A percentile compares a stretch with the other conserved stretches of the same genome.
phyloP scores from a whole-genome alignment of 352 stramenopile species.

The Globisporangium emineosum region DNA sequence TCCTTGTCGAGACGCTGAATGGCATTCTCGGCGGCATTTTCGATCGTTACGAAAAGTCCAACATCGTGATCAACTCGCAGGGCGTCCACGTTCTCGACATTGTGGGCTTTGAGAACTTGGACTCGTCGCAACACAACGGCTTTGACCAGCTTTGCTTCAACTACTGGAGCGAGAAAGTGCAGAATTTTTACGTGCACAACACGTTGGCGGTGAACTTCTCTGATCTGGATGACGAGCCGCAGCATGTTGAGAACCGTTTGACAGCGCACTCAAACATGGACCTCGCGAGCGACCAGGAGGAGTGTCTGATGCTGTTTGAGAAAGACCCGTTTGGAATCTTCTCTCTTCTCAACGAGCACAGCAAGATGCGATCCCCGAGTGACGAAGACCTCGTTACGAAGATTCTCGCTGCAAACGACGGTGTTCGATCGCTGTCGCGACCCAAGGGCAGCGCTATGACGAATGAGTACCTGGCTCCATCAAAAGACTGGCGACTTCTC shows the following conservation, averaged over 20 bases:
- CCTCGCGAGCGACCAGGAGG: slow-evolving; percentile 49
- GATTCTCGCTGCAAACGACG: slow-evolving; percentile 70
- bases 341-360: slow-evolving; percentile 63
- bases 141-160: slow-evolving; percentile 83
- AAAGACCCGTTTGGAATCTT: slow-evolving; percentile 75
- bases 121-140: slow-evolving; percentile 46
- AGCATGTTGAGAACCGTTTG: slow-evolving; percentile 60
- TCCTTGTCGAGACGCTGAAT: slow-evolving; percentile 78
- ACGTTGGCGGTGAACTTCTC: slow-evolving; percentile 60
- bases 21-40: slow-evolving; percentile 80
- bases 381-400: slow-evolving; percentile 83
- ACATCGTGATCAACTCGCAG: slow-evolving; percentile 77
- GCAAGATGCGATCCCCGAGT: slow-evolving; percentile 54
- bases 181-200: slow-evolving; percentile 79
- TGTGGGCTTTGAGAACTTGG: slow-evolving; percentile 69
- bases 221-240: slow-evolving; percentile 56
- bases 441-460: slow-evolving; percentile 54
- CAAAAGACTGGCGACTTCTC: slow-evolving; percentile 72
- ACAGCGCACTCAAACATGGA: slow-evolving; percentile 54
- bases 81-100: slow-evolving; percentile 82
- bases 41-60: slow-evolving; percentile 80
- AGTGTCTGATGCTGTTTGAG: slow-evolving; percentile 72
- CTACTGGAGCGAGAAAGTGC: slow-evolving; percentile 85
- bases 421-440: slow-evolving; percentile 38
- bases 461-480: slow-evolving; percentile 63